Percentiles rank a stretch among this genome's conserved stretches.
These are phyloP conservation scores for Aegle marmelos DNA, from an alignment of 345 rosid species.

Conservation along the genomic window DNA sequence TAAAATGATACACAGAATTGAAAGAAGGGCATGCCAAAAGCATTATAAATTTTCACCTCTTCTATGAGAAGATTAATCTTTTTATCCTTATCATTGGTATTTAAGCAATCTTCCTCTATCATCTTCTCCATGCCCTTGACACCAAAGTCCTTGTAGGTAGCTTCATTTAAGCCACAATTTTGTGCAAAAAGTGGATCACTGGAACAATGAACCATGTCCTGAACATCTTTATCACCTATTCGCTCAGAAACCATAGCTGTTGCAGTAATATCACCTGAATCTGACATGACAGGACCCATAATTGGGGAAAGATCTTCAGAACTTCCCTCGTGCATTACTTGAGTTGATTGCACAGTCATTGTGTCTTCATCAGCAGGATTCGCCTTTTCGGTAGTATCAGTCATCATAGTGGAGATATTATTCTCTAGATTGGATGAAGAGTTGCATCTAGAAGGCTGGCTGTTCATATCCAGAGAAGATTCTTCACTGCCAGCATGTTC, in stretches of 20 bases:
- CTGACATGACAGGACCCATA: slow-evolving; percentile 23
- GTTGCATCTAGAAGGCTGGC: slow-evolving; percentile 27
- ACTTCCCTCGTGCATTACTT: slow-evolving; percentile 18
- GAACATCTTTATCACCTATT: slow-evolving; percentile 29
- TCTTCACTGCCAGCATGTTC: slow-evolving; percentile 40
- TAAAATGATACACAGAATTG: neutral
- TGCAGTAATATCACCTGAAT: slow-evolving; percentile 18
- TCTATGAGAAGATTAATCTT: slow-evolving; percentile 46
- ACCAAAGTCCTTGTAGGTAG: slow-evolving; percentile 18
- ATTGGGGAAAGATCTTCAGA: slow-evolving; percentile 29
- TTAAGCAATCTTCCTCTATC: slow-evolving; percentile 25
- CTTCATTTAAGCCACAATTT: slow-evolving; percentile 27
- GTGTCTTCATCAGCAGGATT: slow-evolving; percentile 29
- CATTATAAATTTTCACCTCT: slow-evolving; percentile 47
- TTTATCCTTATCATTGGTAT: slow-evolving; percentile 30
- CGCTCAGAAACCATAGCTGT: slow-evolving; percentile 23
- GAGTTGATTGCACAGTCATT: slow-evolving; percentile 24
- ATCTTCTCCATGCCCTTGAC: slow-evolving; percentile 31
- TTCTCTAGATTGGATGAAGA: slow-evolving; percentile 26
- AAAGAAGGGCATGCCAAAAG: neutral
- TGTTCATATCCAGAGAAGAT: slow-evolving; percentile 21
- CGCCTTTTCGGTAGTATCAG: slow-evolving; percentile 23
- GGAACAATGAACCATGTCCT: slow-evolving; percentile 24
- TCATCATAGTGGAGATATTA: slow-evolving; percentile 22
- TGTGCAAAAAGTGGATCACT: slow-evolving; percentile 23